Base-by-base conservation (phyloP, 2,329 filamentous ascomycete species). In the Scytalidium sp. region DNA sequence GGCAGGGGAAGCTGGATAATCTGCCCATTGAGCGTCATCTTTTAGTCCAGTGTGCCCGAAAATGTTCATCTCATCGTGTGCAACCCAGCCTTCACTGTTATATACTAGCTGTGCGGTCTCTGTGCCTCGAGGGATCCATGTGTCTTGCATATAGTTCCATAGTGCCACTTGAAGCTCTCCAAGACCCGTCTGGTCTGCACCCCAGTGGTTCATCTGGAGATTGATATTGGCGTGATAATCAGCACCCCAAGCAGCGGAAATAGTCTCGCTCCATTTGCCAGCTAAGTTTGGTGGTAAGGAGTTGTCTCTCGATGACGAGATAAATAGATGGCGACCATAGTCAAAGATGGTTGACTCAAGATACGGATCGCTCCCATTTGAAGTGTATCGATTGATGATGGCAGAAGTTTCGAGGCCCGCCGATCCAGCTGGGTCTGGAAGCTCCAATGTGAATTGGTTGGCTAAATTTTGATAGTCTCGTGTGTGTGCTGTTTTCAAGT, bases 181-280 rank as follows among this genome's bases (percentile, higher is more conserved):
- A 0, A 82, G 63, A 0, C 78, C 78, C 0, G 76, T 79, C 46
- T 78, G 71, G 27, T 81, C 77, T 2, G 74, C 72, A 2, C 66
- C 68, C 80, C 80, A 84, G 56, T 83, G 74, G 51, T 83, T 83
- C 80, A 83, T 83, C 54, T 84, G 77, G 1, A 83, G 50, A 50
- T 83, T 83, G 57, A 84, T 82, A 52, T 83, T 79, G 36, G 73
- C 68, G 46, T 81, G 79, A 49, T 81, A 83, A 55, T 83, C 79
- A 2, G 68, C 73, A 11, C 72, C 70, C 80, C 80, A 81, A 0
- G 73, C 70, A 3, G 71, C 66, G 0, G 56, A 55, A 2, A 76
- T 59, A 0, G 68, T 61, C 41, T 77, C 71, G 3, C 72, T 74
- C 81, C 80, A 84, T 17, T 71, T 69, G 0, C 80, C 80, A 58